Evolutionary conservation across 306 rosid species (phyloP).

Genomic region (Bauhinia variegata): DNA sequence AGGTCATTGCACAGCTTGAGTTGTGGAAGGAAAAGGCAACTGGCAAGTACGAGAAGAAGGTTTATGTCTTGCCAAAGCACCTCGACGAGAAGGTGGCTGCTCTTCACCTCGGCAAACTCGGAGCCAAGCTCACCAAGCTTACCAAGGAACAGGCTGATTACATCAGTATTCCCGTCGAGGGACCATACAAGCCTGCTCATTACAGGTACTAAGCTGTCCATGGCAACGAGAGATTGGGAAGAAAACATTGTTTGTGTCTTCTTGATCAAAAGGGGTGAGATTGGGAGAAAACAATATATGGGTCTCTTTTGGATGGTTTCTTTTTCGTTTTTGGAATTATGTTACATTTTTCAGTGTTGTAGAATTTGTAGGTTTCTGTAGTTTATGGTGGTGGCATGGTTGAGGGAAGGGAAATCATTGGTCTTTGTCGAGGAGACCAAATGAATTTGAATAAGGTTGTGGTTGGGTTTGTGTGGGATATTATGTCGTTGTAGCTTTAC

Average conservation of each 20-base stretch:
- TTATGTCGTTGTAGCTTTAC: conserved; percentile 8
- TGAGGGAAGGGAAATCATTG: conserved; percentile 31
- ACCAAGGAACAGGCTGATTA: conserved; percentile 86
- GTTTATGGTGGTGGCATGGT: conserved; percentile 33
- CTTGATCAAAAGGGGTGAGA: too few species aligned
- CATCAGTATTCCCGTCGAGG: conserved; percentile 84
- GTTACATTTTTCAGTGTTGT: neutral
- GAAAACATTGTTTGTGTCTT: neutral
- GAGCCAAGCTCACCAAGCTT: conserved; percentile 90
- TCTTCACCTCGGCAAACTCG: conserved; percentile 92
- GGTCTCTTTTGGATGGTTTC: conserved; percentile 16
- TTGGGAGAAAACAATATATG: neutral
- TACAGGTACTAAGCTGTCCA: conserved; percentile 77
- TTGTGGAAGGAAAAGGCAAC: conserved; percentile 79
- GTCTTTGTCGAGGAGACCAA: conserved; percentile 49
- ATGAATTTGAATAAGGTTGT: conserved; percentile 53
- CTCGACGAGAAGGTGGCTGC: conserved; percentile 98
- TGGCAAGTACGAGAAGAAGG: conserved; percentile 92
- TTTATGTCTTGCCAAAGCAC: conserved; percentile 87
- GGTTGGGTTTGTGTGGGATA: conserved; percentile 38
- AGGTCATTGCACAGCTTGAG: conserved; percentile 95
- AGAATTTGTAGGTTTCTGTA: conserved; percentile 29
- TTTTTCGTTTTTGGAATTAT: conserved; percentile 7
- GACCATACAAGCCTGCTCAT: conserved; percentile 92
- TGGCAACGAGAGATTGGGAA: conserved; percentile 2